Evolutionary conservation across 2,329 filamentous ascomycete species (phyloP).

Genomic region (Colletotrichum sp.): DNA sequence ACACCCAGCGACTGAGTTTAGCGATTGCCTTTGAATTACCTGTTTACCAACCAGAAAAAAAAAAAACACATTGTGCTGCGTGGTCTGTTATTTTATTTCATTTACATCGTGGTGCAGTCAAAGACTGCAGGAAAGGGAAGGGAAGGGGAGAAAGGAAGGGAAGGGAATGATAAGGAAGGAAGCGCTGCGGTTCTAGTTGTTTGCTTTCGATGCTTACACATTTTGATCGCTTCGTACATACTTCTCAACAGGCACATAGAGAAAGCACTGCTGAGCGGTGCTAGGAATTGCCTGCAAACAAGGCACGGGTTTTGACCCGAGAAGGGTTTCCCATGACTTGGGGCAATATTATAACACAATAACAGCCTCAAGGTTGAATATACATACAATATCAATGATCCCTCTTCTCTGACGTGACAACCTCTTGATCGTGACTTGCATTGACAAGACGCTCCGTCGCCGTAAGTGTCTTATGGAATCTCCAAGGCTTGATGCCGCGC

Average conservation of each 20-base stretch:
- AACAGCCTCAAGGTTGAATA: not conserved
- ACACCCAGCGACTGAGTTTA: not conserved
- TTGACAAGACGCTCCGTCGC: conserved; percentile 12
- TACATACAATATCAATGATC: not conserved
- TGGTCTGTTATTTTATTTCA: not conserved
- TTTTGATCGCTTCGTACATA: not conserved
- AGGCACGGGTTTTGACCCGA: not conserved
- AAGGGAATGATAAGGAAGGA: not conserved
- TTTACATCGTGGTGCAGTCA: not conserved
- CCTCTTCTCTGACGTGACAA: not conserved
- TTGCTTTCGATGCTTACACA: not conserved
- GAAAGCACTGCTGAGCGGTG: not conserved
- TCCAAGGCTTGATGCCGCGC: conserved; percentile 29
- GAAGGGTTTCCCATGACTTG: not conserved
- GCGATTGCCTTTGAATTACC: not conserved
- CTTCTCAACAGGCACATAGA: not conserved
- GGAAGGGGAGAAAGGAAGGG: no score
- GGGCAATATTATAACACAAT: not conserved
- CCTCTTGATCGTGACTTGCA: not conserved
- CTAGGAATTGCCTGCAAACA: not conserved
- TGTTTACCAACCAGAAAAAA: not conserved
- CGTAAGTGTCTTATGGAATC: conserved; percentile 23
- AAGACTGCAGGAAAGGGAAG: not conserved
- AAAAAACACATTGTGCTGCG: not conserved
- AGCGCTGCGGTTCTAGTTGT: not conserved